Conservation (phyloP, 306 rosid genomes). For the Carpinus fangiana region DNA sequence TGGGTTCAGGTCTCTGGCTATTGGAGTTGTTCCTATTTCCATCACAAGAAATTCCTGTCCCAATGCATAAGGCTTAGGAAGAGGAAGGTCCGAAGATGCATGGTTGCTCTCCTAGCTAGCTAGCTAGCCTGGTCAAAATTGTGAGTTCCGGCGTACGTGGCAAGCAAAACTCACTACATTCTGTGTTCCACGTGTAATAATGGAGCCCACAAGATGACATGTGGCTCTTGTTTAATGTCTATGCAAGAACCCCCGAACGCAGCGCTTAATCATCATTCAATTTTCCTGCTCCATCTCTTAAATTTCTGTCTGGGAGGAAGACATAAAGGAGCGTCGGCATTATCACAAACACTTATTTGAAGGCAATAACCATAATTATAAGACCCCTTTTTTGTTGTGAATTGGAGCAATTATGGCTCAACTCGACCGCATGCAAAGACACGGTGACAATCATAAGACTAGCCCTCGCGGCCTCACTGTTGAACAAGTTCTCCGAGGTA, state of each 20-base stretch:
- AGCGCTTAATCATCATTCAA: constrained; percentile 28
- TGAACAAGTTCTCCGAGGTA: constrained; percentile 82
- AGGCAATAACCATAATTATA: constrained; percentile 4
- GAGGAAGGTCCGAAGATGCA: constrained; percentile 1
- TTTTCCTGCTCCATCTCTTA: constrained; percentile 9
- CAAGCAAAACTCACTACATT: constrained; percentile 9
- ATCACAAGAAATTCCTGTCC: not conserved
- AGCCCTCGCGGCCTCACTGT: constrained; percentile 37
- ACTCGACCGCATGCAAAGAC: constrained; percentile 48
- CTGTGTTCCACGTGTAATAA: constrained; percentile 39
- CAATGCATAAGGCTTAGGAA: constrained; percentile 10
- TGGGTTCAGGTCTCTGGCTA: not conserved
- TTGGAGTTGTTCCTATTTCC: not conserved
- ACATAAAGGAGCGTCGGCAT: constrained; percentile 13
- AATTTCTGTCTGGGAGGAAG: constrained; percentile 21
- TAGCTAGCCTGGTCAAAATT: no score
- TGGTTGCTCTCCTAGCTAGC: not conserved
- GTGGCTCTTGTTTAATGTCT: constrained; percentile 34
- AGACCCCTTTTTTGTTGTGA: not conserved
- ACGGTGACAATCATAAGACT: constrained; percentile 31
- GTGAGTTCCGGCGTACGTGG: no score
- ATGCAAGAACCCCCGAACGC: constrained; percentile 43
- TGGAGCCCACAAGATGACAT: constrained; percentile 35
- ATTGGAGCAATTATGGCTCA: constrained; percentile 54
- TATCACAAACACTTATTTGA: constrained; percentile 17